Base-by-base conservation (phyloP, 2,329 filamentous ascomycete genomes). In the Pseudogymnoascus sp. region DNA sequence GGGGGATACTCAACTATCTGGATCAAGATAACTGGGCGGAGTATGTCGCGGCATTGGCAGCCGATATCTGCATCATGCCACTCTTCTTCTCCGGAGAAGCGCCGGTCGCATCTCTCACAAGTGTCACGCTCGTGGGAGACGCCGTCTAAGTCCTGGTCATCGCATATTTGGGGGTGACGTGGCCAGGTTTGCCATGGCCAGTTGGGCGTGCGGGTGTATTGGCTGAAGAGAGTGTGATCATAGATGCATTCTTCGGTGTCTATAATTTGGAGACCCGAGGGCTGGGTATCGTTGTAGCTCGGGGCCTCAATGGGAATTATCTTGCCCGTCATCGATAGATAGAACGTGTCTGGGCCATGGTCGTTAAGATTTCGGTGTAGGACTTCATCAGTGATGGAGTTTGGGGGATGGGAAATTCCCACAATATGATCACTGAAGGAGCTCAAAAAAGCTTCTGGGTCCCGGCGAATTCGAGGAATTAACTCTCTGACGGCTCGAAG, bases 1-100 rank as follows among this genome's bases (percentile, higher is more conserved):
- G 50, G 29, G 29, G 50, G 50, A 56, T 33, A 56, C 29, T 56
- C 29, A 33, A 56, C 50, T 56, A 56, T 56, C 50, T 56, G 50
- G 50, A 56, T 14, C 29, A 56, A 31, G 14, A 10, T 13, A 16
- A 8, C 44, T 50, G 6, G 19, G 6, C 8, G 26, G 26, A 29
- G 6, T 7, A 7, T 33, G 29, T 33, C 16, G 50, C 33, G 29
- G 29, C 50, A 56, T 56, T 33, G 50, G 50, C 50, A 56, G 29
- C 50, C 50, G 16, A 7, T 19, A 21, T 19, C 11, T 35, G 3
- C 5, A 29, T 56, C 11, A 56, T 56, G 29, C 50, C 50, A 56
- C 5, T 35, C 50, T 19, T 56, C 50, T 56, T 56, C 29, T 19
- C n/a, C 29, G 29, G 29, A 6, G 29, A 33, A 35, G 29, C 1